Base-by-base conservation (phyloP, 108 stramenopile species). In the Asterionellopsis glacialis region DNA sequence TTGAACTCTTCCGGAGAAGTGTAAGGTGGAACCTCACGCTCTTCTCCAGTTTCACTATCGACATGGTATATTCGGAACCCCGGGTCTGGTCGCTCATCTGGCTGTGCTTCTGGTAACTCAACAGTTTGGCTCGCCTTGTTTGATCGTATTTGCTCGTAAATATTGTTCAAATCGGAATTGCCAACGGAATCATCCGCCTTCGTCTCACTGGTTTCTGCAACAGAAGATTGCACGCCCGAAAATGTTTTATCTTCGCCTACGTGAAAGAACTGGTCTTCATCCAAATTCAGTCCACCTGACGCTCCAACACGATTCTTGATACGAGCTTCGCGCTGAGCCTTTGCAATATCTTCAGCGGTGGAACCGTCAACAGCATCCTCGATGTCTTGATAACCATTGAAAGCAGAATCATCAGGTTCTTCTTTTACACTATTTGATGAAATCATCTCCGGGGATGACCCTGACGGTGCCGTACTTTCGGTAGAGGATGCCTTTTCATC, bases 341-440 rank as follows among this genome's bases (percentile, higher is more conserved):
- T 41, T 43, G 84, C 59, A 55, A 83, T 76, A 7, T 83, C 89
- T 48, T 83, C 74, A 50, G 80, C 63, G 1, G 75, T 73, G 7
- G 50, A 16, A 22, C 81, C 39, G 25, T 63, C 45, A 57, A 83
- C 87, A 0, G 85, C 82, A 45, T 64, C 42, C 45, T 69, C 63
- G 38, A 91, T 87, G n/a, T 52, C 82, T 64, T 84, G 83, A 62
- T 91, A 91, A 4, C 89, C 89, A 63, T 91, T 85, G 42, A 58
- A 87, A 11, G 83, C 21, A 9, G 47, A 16, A 48, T 48, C 47
- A 19, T 9, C 47, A 2, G 16, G 2, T 19, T 48, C 47, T 16
- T 19, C 47, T 48, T 16, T 21, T 16, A 9, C 6, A 16, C 9
- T 9, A 21, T 5, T 21, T 9, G 9, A 4, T 5, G 47, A 16